Evolutionary conservation across 2,329 filamentous ascomycete species (phyloP), one percentile per base, ranked within the genome.

Genomic region (Fusarium verticillioides): DNA sequence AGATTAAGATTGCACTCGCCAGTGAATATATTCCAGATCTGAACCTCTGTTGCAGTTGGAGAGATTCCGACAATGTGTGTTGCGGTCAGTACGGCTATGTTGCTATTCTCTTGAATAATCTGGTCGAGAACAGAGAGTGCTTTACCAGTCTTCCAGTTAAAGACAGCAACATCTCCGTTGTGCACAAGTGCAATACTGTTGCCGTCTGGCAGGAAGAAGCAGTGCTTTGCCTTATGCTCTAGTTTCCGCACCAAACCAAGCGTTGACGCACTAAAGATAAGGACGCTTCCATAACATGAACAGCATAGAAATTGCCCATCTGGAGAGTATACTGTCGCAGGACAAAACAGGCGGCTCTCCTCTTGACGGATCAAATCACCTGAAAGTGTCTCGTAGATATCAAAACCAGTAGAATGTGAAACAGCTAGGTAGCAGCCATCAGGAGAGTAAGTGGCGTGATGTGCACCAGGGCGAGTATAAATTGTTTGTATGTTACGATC

Each of bases 111-210:
- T 0, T 10, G 0, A 1, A 18, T 23, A 9, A 26, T 46, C 4
- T 4, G 4, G 2, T 12, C 1, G 11, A 28, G 43, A 9, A 3
- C 0, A 0, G 23, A 46, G 4, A 46, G 0, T 10, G 0, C 0
- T 7, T 28, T 11, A 9, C 12, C 43, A 2, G 43, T 15, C 4
- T 28, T 28, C 43, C 23, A 46, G 5, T 46, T 3, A 2, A 28
- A 7, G 7, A 46, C 18, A 1, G 4, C 3, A 21, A 46, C 18
- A 15, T 46, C 1, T 13, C 4, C 2, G 4, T 4, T 0, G 2
- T 4, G 9, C 4, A 9, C 2, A 9, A 15, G 0, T 4, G 4
- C 4, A 4, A 46, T 13, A 9, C 7, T 28, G 18, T 46, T 28
- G 0, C 18, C 4, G 0, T 28, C 23, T 21, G 43, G 26, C 1